Base-by-base conservation (phyloP, 495 filamentous ascomycete genomes). In the Neurospora africana region DNA sequence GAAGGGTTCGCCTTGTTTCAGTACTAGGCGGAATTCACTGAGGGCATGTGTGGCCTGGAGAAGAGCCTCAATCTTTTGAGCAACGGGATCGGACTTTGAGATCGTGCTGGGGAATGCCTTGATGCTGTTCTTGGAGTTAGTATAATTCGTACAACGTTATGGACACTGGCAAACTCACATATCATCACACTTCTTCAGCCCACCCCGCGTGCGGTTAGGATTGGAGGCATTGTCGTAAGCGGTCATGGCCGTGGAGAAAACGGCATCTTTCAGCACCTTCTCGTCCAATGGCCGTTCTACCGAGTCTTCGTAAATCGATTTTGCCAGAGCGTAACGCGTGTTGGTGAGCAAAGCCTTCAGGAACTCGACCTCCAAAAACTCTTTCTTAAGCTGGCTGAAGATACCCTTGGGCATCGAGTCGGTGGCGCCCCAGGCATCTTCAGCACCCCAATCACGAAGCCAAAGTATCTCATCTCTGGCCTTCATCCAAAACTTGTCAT, bases 1-100 rank as follows among this genome's bases (percentile, higher is more conserved):
- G 74, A 98, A 97, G 0, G 94, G 94, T 72, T 97, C 91, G 44
- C 93, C 93, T 78, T 96, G 94, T 75, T 96, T 93, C 9, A 98
- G 84, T 0, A 91, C 94, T 8, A 99, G 86, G 5, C 92, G 91
- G 82, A 97, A 98, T 74, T 91, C 91, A 40, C 93, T 95, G 41
- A 98, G 84, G 8, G 89, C 85, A 79, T 99, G 94, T 0, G 96
- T 97, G 21, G 95, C 93, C 53, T 86, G 84, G n/a, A 98, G 84
- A 6, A 99, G 87, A 41, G 91, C 87, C 36, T 87, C 85, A 61
- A 90, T 84, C 72, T 87, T 85, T 70, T 84, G 86, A 65, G 90
- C 78, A 2, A 74, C 82, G 2, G 83, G 81, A 5, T 79, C 74
- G 3, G 90, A 90, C 5, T 84, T 81, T 2, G 84, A 81, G 74